These are phyloP conservation scores for Leccinum uliginosum DNA, from an alignment of 768 basidiomycete species.

Conservation along the genomic window DNA sequence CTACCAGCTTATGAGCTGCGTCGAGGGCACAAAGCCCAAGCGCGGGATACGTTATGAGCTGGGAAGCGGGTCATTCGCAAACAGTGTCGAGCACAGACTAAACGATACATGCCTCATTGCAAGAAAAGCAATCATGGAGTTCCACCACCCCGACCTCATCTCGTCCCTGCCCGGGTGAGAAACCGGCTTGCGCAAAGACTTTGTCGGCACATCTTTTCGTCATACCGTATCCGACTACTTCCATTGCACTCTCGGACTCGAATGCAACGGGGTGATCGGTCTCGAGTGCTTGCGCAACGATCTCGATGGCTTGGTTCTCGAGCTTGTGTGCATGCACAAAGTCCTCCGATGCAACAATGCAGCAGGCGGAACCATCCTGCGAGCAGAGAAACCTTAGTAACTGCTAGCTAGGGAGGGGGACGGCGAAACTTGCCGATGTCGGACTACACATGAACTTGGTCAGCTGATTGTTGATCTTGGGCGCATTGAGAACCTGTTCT, in stretches of 20 bases:
- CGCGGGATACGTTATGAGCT: conserved; percentile 82
- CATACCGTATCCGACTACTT: conserved; percentile 80
- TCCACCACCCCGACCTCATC: conserved; percentile 82
- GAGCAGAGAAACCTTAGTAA: background rate
- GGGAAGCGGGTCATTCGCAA: background rate
- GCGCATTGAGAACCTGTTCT: conserved; percentile 62
- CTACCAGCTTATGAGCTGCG: conserved; percentile 71
- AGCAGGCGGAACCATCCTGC: conserved; percentile 73
- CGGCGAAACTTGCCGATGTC: conserved; percentile 50
- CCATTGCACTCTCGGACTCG: conserved; percentile 68
- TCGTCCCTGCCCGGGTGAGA: conserved; percentile 55
- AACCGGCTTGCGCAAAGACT: conserved; percentile 69
- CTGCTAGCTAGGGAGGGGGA: background rate
- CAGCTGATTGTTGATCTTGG: conserved; percentile 66
- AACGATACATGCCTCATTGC: conserved; percentile 57
- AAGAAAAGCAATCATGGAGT: conserved; percentile 82
- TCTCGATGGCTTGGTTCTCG: conserved; percentile 85
- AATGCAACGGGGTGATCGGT: conserved; percentile 68
- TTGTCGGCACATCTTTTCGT: conserved; percentile 62
- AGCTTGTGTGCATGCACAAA: conserved; percentile 70
- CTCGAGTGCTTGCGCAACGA: conserved; percentile 58
- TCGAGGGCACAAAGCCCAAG: conserved; percentile 64
- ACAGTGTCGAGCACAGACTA: background rate
- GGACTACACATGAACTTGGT: conserved; percentile 89
- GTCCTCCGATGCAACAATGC: conserved; percentile 72